phyloP scores from a whole-genome alignment of 768 basidiomycete species.

The Boletus subcaerulescens region DNA sequence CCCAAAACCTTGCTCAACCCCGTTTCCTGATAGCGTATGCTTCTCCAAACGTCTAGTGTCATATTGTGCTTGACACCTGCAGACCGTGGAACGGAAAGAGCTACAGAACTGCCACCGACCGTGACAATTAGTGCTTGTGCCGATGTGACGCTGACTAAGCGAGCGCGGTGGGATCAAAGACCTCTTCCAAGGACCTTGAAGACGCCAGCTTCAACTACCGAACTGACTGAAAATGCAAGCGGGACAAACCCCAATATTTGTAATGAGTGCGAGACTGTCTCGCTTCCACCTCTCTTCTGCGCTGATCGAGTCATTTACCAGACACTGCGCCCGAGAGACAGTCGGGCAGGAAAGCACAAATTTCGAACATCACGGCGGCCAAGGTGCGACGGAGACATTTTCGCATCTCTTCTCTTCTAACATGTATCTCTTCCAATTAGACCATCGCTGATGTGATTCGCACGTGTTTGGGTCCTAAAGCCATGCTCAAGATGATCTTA shows the following conservation, averaged over 20 bases:
- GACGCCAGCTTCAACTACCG: no score
- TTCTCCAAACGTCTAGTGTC: no score
- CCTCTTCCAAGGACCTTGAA: no score
- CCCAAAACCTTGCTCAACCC: no score
- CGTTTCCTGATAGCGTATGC: no score
- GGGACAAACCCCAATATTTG: conserved; percentile 45
- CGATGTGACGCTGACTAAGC: no score
- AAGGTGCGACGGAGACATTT: conserved; percentile 54
- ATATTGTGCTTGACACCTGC: no score
- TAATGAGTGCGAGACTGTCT: not conserved
- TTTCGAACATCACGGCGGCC: conserved; percentile 94
- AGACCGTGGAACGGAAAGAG: no score
- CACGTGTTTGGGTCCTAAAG: conserved; percentile 95
- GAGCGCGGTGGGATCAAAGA: no score
- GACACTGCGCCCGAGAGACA: conserved; percentile 94
- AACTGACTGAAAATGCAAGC: conserved; percentile 23
- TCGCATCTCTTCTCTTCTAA: conserved; percentile 42
- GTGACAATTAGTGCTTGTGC: no score
- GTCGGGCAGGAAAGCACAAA: conserved; percentile 92
- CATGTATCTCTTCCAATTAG: conserved; percentile 36
- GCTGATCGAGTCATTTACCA: conserved; percentile 28
- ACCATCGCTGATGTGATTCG: conserved; percentile 98
- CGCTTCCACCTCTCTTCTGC: not conserved
- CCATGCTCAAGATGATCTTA: conserved; percentile 99
- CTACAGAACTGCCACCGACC: no score